Evolutionary conservation across 495 filamentous ascomycete species (phyloP), one percentile per base, ranked within the genome.

Genomic region (Penicillium odoratum): DNA sequence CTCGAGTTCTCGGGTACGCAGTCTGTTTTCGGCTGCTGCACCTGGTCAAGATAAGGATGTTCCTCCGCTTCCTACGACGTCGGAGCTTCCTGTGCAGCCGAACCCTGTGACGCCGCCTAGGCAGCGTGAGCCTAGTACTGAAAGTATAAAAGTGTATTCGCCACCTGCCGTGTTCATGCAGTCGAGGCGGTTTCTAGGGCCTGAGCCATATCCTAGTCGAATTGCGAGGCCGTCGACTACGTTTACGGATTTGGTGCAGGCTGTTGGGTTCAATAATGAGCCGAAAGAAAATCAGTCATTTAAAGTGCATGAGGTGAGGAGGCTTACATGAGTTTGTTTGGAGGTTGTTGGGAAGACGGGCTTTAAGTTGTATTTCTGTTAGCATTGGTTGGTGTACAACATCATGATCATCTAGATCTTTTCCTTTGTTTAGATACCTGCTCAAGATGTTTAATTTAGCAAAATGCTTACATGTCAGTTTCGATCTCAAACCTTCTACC

Each of bases 141-240:
- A 88, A 68, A 86, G 82, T 69, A 90, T 91, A 64, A 83, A 85
- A 59, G 79, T 92, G 13, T 91, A 88, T 69, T 83, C 86, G 5
- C 87, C 89, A 53, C 83, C 83, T 9, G 75, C 73, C 7, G 71
- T 68, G 31, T 70, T 77, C 43, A 52, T 62, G 18, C 62, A 69
- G 53, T 67, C 58, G n/a, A 64, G 65, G 0, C 61, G 57, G 15
- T 65, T 68, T 15, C 47, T 71, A 9, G 72, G 68, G 1, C 74
- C 68, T 0, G 64, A 71, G 31, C 57, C 70, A 45, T 70, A 74
- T 61, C 61, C 74, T 40, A 30, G 59, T 30, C 36, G 55, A 2
- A 58, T 66, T 46, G 68, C 72, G 15, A 72, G 71, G 18, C 74
- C 72, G 8, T 71, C 81, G 57, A 90, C 85, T 16, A 88, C 84